These are phyloP conservation scores for Collybiopsis confluens DNA, from an alignment of 768 basidiomycete genomes.

Conservation along the genomic window DNA sequence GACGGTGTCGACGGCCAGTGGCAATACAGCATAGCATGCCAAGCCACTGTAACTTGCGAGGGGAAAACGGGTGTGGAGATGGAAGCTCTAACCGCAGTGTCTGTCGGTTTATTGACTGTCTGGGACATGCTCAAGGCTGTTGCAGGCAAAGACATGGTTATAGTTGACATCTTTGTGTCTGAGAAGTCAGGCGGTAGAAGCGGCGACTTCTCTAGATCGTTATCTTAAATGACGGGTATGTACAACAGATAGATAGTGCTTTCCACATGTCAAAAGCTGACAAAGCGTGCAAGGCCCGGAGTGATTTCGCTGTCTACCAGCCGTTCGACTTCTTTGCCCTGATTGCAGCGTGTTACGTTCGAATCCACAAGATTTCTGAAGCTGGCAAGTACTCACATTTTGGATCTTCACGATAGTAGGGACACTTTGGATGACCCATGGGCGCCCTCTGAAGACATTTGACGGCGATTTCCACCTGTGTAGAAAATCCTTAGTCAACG, in stretches of 20 bases:
- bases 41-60: constrained; percentile 67
- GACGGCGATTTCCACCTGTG: constrained; percentile 68
- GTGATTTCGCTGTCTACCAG: constrained; percentile 40
- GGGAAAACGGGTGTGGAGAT: constrained; percentile 89
- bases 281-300: constrained; percentile 1
- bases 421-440: constrained; percentile 56
- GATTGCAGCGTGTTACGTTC: constrained; percentile 6
- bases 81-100: constrained; percentile 88
- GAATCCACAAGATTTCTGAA: constrained; percentile 5
- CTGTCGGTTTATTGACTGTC: constrained; percentile 71
- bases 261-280: neutral
- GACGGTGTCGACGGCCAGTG: neutral
- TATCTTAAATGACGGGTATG: neutral
- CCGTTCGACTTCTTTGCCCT: constrained; percentile 37
- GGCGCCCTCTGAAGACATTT: constrained; percentile 56
- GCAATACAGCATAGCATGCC: constrained; percentile 53
- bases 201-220: constrained; percentile 55
- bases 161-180: constrained; percentile 61
- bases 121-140: constrained; percentile 95
- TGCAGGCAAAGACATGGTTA: constrained; percentile 83
- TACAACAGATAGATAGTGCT: no score
- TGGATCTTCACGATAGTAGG: constrained; percentile 64
- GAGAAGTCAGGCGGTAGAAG: constrained; percentile 72
- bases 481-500: no score
- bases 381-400: constrained; percentile 46